Conservation (phyloP, 495 filamentous ascomycete genomes). For the Aspergillus coremiiformis region DNA sequence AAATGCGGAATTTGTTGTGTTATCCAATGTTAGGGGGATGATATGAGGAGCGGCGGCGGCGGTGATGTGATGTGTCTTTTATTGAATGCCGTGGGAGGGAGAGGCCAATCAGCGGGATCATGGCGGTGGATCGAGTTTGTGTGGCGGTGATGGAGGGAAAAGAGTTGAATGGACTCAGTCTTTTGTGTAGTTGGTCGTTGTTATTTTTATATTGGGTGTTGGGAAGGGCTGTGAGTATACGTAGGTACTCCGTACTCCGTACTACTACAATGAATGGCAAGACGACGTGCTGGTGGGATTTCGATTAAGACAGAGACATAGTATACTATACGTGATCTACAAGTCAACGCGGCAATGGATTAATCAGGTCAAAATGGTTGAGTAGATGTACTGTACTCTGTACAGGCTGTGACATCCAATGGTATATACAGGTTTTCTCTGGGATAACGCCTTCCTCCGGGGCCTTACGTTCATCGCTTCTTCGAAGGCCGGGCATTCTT, state of each 20-base stretch:
- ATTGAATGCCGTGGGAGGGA: constrained; percentile 3
- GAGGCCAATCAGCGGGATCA: not conserved
- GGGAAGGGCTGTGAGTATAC: too few relatives aligned
- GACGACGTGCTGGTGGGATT: too few relatives aligned
- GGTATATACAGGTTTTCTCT: constrained; percentile 5
- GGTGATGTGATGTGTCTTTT: constrained; percentile 19
- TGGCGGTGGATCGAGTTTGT: not conserved
- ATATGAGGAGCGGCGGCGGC: constrained; percentile 4
- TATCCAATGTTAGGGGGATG: not conserved
- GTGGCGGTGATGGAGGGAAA: not conserved
- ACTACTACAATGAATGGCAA: too few relatives aligned
- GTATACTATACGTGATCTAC: not conserved
- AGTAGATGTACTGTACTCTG: too few relatives aligned
- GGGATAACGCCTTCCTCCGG: not conserved
- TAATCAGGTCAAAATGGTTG: not conserved
- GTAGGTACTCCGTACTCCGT: too few relatives aligned
- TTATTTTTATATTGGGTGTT: too few relatives aligned
- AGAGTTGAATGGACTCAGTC: constrained; percentile 8
- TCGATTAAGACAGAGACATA: not conserved
- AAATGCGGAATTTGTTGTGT: not conserved
- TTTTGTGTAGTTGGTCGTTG: too few relatives aligned
- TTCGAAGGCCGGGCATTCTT: constrained; percentile 86
- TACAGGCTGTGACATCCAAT: not conserved
- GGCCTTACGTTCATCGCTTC: constrained; percentile 34
- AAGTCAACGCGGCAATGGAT: not conserved